Percentiles rank a stretch among this genome's conserved stretches.
Evolutionary conservation across 345 rosid genomes (phyloP).

Genomic region (Mallotus nudiflorus): DNA sequence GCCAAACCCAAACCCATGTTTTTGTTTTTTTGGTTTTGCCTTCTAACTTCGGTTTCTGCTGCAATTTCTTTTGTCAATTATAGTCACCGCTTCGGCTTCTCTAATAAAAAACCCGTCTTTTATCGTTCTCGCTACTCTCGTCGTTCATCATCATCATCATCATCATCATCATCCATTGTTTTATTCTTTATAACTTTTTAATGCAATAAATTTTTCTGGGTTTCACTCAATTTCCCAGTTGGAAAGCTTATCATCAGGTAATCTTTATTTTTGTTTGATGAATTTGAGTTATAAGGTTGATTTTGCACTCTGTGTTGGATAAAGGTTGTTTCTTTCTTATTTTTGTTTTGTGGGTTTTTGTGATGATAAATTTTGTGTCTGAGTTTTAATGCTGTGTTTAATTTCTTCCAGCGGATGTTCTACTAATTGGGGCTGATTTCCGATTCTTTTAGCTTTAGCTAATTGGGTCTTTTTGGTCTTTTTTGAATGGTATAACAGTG

Average conservation of each 20-base stretch:
- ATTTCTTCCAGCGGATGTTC: background rate
- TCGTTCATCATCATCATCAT: too few species aligned
- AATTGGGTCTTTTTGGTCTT: background rate
- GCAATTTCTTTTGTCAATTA: background rate
- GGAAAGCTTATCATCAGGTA: slow-evolving; percentile 15
- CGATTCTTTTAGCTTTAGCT: background rate
- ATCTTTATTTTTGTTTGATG: background rate
- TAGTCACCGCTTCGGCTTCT: background rate
- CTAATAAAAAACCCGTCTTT: background rate
- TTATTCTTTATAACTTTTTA: background rate
- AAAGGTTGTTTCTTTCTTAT: background rate
- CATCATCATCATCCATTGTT: background rate
- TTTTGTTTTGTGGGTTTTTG: background rate
- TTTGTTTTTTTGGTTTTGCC: background rate
- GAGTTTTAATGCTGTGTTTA: background rate
- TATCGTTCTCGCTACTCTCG: too few species aligned
- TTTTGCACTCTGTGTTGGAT: background rate
- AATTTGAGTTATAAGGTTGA: background rate
- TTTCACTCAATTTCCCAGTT: background rate
- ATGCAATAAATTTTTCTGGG: background rate
- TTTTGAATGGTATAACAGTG: background rate
- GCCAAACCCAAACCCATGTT: background rate
- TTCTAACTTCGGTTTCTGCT: background rate
- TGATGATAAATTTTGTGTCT: background rate
- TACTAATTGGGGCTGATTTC: background rate